These are phyloP conservation scores for Salicornia ramosissima DNA, from an alignment of 148 eudicot species.

Conservation along the genomic window DNA sequence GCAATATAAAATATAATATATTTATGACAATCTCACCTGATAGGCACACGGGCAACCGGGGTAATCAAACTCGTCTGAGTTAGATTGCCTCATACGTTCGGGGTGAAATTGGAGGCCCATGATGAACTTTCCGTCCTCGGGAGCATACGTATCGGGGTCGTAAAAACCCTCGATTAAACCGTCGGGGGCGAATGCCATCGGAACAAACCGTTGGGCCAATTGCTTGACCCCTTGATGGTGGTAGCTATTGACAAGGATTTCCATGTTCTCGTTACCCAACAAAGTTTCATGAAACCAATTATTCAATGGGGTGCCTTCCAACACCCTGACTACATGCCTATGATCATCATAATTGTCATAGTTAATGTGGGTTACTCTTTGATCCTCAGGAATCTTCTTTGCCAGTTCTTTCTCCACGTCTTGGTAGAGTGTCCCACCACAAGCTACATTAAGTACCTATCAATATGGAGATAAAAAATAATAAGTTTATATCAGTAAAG, in stretches of 20 bases:
- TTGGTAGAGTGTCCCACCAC: slow-evolving; percentile 80
- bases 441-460: slow-evolving; percentile 66
- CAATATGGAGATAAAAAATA: not conserved
- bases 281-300: slow-evolving; percentile 60
- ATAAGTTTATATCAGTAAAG: too few relatives aligned
- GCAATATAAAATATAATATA: too few relatives aligned
- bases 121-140: slow-evolving; percentile 71
- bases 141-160: slow-evolving; percentile 70
- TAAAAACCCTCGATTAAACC: slow-evolving; percentile 79
- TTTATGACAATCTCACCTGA: slow-evolving; percentile 42
- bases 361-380: slow-evolving; percentile 57
- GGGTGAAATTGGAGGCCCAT: slow-evolving; percentile 94
- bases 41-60: slow-evolving; percentile 79
- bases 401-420: slow-evolving; percentile 61
- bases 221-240: slow-evolving; percentile 89
- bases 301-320: slow-evolving; percentile 57
- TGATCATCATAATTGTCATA: slow-evolving; percentile 80
- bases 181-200: slow-evolving; percentile 76
- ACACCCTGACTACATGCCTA: slow-evolving; percentile 52
- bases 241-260: slow-evolving; percentile 71
- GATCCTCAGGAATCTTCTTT: slow-evolving; percentile 27
- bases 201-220: slow-evolving; percentile 63
- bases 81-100: slow-evolving; percentile 59
- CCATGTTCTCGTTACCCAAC: slow-evolving; percentile 28
- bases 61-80: slow-evolving; percentile 63